A percentile compares a stretch with the other conserved stretches of the same genome.
Conservation (phyloP, 2,329 filamentous ascomycete genomes). For the Lasiodiplodia citricola region DNA sequence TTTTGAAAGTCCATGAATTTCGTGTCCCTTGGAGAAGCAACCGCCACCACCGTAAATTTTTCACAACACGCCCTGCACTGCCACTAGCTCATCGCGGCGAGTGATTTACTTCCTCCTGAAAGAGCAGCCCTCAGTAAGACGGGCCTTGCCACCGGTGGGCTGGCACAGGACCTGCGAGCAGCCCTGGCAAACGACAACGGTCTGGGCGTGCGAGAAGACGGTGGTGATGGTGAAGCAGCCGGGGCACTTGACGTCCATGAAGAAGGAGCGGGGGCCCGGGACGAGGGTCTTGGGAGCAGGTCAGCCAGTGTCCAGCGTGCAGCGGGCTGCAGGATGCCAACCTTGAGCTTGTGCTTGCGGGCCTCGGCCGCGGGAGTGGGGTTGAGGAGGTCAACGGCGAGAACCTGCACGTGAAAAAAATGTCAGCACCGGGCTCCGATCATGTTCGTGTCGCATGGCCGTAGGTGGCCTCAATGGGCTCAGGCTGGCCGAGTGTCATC, state of each 20-base stretch:
- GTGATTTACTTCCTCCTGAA: constrained; percentile 98
- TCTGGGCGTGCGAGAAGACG: constrained; percentile 99
- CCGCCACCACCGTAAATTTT: constrained; percentile 46
- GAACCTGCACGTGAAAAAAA: constrained; percentile 72
- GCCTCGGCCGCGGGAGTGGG: constrained; percentile 96
- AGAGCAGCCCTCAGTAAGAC: constrained; percentile 99
- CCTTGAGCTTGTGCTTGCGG: constrained; percentile 99
- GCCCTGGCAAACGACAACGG: constrained; percentile 98
- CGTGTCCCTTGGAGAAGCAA: constrained; percentile 25
- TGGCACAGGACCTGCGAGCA: constrained; percentile 99
- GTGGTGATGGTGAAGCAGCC: constrained; percentile 99
- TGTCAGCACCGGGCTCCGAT: constrained; percentile 29
- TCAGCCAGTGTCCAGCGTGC: constrained; percentile 14
- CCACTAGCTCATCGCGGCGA: constrained; percentile 32
- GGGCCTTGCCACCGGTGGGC: constrained; percentile 98
- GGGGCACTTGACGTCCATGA: constrained; percentile 99
- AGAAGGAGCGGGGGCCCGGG: constrained; percentile 96
- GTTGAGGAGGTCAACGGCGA: constrained; percentile 99
- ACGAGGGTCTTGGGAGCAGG: constrained; percentile 74
- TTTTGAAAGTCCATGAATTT: constrained; percentile 43
- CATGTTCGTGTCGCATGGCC: constrained; percentile 26
- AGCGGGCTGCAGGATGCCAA: constrained; percentile 54
- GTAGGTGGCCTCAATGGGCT: constrained; percentile 4
- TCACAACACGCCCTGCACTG: constrained; percentile 40
- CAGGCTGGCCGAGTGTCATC: background rate